phyloP scores from a whole-genome alignment of 768 basidiomycete genomes.

The Auricularia sp. region DNA sequence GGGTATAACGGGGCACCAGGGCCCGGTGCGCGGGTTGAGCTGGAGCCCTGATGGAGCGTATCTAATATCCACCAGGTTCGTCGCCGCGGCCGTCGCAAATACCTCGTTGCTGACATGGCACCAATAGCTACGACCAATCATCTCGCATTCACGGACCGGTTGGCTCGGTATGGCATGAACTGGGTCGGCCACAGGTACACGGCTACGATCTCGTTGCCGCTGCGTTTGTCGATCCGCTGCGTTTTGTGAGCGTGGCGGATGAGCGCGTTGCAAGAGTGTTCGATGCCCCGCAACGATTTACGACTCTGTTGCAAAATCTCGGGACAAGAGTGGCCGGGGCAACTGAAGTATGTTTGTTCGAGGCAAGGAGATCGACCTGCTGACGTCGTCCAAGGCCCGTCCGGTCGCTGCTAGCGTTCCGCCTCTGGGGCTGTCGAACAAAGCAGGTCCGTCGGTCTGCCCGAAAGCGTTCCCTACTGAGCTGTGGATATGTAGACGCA shows the following conservation, averaged over 20 bases:
- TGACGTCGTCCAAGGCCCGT: constrained; percentile 35
- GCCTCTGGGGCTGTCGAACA: constrained; percentile 89
- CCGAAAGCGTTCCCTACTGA: neutral
- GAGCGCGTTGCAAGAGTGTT: constrained; percentile 94
- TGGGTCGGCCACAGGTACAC: constrained; percentile 90
- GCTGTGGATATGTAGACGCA: neutral
- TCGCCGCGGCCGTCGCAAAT: neutral
- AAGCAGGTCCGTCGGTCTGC: constrained; percentile 51
- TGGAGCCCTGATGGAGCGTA: constrained; percentile 89
- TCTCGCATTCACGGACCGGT: constrained; percentile 73
- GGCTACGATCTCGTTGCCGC: constrained; percentile 86
- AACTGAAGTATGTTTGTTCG: constrained; percentile 34
- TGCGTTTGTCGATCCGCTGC: constrained; percentile 62
- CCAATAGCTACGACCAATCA: constrained; percentile 74
- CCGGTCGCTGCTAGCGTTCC: constrained; percentile 83
- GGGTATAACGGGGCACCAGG: constrained; percentile 81
- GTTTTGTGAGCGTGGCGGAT: constrained; percentile 86
- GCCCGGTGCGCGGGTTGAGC: constrained; percentile 63
- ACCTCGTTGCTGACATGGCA: neutral
- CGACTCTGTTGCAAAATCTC: constrained; percentile 47
- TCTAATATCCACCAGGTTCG: constrained; percentile 75
- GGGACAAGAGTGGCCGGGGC: constrained; percentile 33
- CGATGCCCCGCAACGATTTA: constrained; percentile 77
- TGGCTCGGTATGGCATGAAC: constrained; percentile 63
- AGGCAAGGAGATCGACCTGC: too few relatives aligned